A percentile compares a stretch with the other conserved stretches of the same genome.
Evolutionary conservation across 2,329 filamentous ascomycete species (phyloP).

Genomic region (Ophiostoma quercus): DNA sequence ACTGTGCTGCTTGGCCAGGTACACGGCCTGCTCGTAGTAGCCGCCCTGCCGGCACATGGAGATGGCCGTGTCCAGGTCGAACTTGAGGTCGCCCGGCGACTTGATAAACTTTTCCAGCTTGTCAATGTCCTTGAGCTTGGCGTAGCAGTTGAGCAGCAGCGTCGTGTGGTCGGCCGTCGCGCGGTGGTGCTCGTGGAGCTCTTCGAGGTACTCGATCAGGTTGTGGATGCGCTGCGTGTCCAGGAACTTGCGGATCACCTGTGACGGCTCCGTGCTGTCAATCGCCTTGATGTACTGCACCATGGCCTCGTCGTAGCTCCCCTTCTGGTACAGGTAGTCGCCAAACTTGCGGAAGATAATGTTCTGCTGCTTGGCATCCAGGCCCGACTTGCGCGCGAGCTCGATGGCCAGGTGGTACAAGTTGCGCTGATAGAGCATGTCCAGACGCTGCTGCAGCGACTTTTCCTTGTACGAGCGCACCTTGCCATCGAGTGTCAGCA

Average conservation of each 20-base stretch:
- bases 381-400: conserved; percentile 79
- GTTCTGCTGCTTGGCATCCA: conserved; percentile 77
- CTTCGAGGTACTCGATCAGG: conserved; percentile 92
- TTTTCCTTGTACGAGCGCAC: conserved; percentile 88
- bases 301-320: conserved; percentile 98
- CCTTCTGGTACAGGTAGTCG: conserved; percentile 89
- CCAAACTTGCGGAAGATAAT: conserved; percentile 90
- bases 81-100: conserved; percentile 87
- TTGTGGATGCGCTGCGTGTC: conserved; percentile 98
- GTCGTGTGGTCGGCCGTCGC: conserved; percentile 96
- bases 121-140: conserved; percentile 92
- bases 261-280: conserved; percentile 90
- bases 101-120: conserved; percentile 97
- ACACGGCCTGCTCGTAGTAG: conserved; percentile 94
- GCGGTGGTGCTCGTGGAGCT: conserved; percentile 87
- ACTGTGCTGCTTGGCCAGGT: conserved; percentile 86
- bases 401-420: conserved; percentile 89
- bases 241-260: conserved; percentile 92
- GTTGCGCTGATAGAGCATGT: conserved; percentile 90
- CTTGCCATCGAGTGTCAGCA: conserved; percentile 90
- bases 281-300: conserved; percentile 95
- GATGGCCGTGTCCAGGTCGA: conserved; percentile 95
- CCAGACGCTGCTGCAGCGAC: conserved; percentile 79
- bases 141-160: conserved; percentile 90
- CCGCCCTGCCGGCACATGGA: conserved; percentile 95